These are phyloP conservation scores for Lycium barbarum DNA, from an alignment of 257 asterid species.

Conservation along the genomic window DNA sequence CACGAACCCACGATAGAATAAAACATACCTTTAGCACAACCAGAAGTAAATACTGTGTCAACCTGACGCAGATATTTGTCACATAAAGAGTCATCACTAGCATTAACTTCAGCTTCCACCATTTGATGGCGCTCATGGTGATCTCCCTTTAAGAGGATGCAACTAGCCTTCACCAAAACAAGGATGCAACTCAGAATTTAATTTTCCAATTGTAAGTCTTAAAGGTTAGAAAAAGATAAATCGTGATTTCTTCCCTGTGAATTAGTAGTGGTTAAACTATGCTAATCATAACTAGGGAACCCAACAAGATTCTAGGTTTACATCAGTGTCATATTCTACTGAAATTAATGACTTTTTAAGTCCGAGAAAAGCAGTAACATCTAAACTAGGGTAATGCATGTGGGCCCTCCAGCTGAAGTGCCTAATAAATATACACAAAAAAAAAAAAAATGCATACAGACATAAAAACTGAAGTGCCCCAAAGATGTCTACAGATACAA, in stretches of 20 bases:
- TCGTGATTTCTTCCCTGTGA: slow-evolving; percentile 1
- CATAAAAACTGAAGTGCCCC: neutral
- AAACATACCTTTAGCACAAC: slow-evolving; percentile 64
- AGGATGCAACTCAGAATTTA: slow-evolving; percentile 38
- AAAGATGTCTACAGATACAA: slow-evolving; percentile 1
- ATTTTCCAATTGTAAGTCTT: neutral
- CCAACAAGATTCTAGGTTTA: slow-evolving; percentile 23
- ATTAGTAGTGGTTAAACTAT: neutral
- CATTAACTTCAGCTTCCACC: slow-evolving; percentile 58
- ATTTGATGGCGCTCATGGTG: slow-evolving; percentile 51
- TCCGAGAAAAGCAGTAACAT: neutral
- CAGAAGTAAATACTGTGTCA: slow-evolving; percentile 59
- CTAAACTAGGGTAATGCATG: slow-evolving; percentile 11
- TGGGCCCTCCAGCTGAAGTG: slow-evolving; percentile 20
- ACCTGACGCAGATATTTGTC: slow-evolving; percentile 67
- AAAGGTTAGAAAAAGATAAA: neutral
- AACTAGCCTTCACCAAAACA: slow-evolving; percentile 71
- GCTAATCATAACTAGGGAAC: slow-evolving; percentile 20
- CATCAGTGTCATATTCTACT: slow-evolving; percentile 15
- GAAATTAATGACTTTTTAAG: neutral
- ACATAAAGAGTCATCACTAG: slow-evolving; percentile 57
- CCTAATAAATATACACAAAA: neutral
- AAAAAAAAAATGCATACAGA: neutral
- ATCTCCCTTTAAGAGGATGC: slow-evolving; percentile 66
- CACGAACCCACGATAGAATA: neutral